Evolutionary conservation across 192 early-diverging fungal genomes (phyloP), one percentile per base, ranked within the genome.

Genomic region (Backusella morwellensis): DNA sequence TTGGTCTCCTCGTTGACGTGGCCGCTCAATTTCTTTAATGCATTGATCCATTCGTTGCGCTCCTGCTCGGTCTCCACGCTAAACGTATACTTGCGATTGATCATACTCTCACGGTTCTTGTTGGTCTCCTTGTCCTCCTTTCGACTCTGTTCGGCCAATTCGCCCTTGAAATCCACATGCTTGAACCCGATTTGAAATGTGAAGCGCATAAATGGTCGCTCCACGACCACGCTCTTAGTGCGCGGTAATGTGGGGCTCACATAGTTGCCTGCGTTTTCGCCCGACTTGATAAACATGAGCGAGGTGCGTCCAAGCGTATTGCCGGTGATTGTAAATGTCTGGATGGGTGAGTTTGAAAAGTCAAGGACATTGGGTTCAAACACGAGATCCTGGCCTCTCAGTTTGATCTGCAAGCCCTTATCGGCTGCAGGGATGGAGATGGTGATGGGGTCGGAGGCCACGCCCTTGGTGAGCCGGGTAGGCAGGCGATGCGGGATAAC

Each of bases 121-220:
- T 21, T 23, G n/a, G 7, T 0, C 32, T 32, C 32, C 32, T 32
- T 32, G 32, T 32, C 32, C 32, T 32, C 32, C 32, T 32, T 32
- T 32, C 32, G 32, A 32, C 32, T 32, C 54, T 44, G 42, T 29
- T 75, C 66, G 34, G 29, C 19, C 17, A 66, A 21, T 12, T 66
- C 59, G 19, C 63, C 66, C 12, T 29, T 63, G 1, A 63, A 63
- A 3, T 80, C 75, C 4, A 76, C 66, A 17, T 85, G 85, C 7
- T 81, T 38, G 50, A 90, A 81, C 0, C 82, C 86, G 54, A 91
- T 81, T 72, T 91, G 91, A 76, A 92, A 90, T 0, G 85, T 90
- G 67, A 90, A 86, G 42, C 87, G 75, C 88, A 92, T 86, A 75
- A 92, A 92, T 34, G 88, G 84, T 14, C 87, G 82, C 52, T 92